Base-by-base conservation (phyloP, 2,329 filamentous ascomycete genomes). In the Colletotrichum cuscutae region DNA sequence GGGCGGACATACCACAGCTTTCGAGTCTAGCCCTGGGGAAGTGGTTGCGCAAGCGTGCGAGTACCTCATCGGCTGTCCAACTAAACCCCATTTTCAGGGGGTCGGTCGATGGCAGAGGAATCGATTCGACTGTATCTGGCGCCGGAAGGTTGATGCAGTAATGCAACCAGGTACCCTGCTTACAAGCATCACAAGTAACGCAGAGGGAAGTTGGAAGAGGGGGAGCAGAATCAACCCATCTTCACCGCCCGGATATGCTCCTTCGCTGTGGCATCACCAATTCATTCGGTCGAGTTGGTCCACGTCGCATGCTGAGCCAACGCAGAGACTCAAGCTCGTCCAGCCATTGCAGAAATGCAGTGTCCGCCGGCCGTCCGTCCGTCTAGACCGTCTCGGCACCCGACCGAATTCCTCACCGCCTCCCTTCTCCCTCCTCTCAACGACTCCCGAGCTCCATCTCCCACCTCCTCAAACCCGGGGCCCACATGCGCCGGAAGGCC, bases 341-440 rank as follows among this genome's bases (percentile, higher is more conserved):
- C 59, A 64, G 49, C 61, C 24, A 19, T 64, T 52, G 30, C 30
- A 63, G 53, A 24, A 12, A 59, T 52, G 30, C 30, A 58, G 53
- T 24, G 53, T 72, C 42, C 54, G 42, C 59, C 49, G 54, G 53
- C 54, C 70, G 54, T 46, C 54, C 54, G 42, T 26, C 65, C 42
- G 32, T 28, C 59, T 24, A 49, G 59, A 58, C 54, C 53, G 35
- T 69, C 65, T 72, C 65, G 70, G 70, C 70, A 35, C 30, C 26
- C 24, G 53, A 32, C 65, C 42, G 59, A 53, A 60, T 54, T 65
- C 66, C 58, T 69, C 54, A 72, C 65, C 65, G 70, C 65, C 66
- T 72, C 65, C 65, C 54, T 60, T 66, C 30, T 64, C 66, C 60
- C 60, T 72, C 60, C 46, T 26, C 32, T 8, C 26, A 35, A 66